Conservation (phyloP, 345 rosid genomes). For the Gossypium bickii region DNA sequence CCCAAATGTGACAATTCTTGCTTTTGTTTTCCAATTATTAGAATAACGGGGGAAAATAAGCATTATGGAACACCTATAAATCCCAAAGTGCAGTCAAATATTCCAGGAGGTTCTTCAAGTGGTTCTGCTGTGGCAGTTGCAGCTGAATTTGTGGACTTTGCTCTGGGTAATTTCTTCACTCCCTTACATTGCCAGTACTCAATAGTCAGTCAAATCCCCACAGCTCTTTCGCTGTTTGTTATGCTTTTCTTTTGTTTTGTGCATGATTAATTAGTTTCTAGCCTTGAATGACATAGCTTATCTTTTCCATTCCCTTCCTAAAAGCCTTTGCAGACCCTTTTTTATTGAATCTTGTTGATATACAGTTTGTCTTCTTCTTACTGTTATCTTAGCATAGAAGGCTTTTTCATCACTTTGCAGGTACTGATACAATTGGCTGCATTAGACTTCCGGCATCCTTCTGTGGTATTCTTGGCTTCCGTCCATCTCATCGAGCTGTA, state of each 20-base stretch:
- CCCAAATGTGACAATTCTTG: not conserved
- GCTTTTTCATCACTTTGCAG: slow-evolving; percentile 33
- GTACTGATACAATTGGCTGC: slow-evolving; percentile 74
- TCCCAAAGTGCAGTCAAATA: slow-evolving; percentile 55
- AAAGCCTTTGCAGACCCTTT: not conserved
- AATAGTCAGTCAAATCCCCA: not conserved
- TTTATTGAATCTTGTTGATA: not conserved
- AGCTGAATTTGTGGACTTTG: slow-evolving; percentile 76
- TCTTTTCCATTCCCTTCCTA: not conserved
- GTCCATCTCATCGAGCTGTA: slow-evolving; percentile 86
- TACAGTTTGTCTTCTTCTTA: not conserved
- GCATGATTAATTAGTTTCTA: not conserved
- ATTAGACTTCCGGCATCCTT: slow-evolving; percentile 80
- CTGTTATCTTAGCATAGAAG: slow-evolving; percentile 6
- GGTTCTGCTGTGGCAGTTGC: slow-evolving; percentile 97
- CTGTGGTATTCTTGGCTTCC: slow-evolving; percentile 80
- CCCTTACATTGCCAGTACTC: not conserved
- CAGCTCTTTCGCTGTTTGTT: not conserved
- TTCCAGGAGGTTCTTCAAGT: slow-evolving; percentile 90
- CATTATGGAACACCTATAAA: slow-evolving; percentile 84
- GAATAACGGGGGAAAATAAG: slow-evolving; percentile 73
- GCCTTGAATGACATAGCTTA: not conserved
- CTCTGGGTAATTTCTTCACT: slow-evolving; percentile 49
- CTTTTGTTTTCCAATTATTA: slow-evolving; percentile 13
- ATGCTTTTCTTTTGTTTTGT: not conserved